Base-by-base conservation (phyloP, 2,329 filamentous ascomycete species). In the Penicillium sp. region DNA sequence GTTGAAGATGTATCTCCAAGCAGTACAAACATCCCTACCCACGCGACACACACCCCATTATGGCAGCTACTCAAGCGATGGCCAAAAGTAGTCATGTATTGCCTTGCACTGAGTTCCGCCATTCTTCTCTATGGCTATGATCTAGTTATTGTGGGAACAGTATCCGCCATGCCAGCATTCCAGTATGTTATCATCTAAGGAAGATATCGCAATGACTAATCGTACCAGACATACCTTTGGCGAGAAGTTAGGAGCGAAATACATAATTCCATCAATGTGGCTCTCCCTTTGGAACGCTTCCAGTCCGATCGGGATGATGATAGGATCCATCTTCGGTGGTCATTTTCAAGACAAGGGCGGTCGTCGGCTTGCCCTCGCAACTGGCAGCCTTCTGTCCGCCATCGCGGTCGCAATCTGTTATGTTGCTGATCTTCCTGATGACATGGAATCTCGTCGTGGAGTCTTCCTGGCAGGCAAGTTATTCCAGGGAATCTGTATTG, bases 381-480 rank as follows among this genome's bases (percentile, higher is more conserved):
- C 72, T 7, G 73, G 72, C 1, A 72, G 74, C 29, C 55, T 75
- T 9, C 48, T 77, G 11, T 76, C 71, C 7, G 70, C 70, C 13
- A 52, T 69, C 11, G 72, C 68, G 1, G 69, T 78, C 5, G 69
- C 61, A 1, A 61, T 65, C 16, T 59, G 57, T 29, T 65, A 60
- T 26, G 57, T 65, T 3, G 58, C 63, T 10, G 63, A 65, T 49
- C 44, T 64, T 1, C 61, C 61, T 0, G 59, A 60, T 21, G 55
- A 47, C 11, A 62, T 70, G 2, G 60, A 68, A 6, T 53, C 57
- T 2, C 71, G 73, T 21, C 67, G 75, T 22, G 68, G 68, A 29
- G 60, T 75, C 6, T 80, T 80, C 59, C 70, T 80, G 8, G 72
- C 68, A 0, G 79, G 77, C 39, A 80, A 80, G 56, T 67, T 77